Base-by-base conservation (phyloP, 371 early-diverging fungal genomes). In the Smittium mucronatum region DNA sequence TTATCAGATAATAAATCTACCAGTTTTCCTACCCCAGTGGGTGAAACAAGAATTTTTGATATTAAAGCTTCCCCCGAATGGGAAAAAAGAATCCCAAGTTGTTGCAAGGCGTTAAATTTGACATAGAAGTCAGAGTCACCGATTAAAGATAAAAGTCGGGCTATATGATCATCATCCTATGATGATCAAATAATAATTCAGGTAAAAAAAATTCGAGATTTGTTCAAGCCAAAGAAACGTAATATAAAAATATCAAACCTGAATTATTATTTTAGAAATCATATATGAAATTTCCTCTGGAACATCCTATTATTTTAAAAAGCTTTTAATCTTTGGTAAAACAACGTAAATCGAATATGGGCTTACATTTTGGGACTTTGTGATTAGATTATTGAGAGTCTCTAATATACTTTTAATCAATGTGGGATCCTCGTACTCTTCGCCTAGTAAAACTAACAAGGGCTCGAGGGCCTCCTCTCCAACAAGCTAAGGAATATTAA, bases 101-200 rank as follows among this genome's bases (percentile, higher is more conserved):
- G 81, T 75, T 94, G 89, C 57, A 96, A 85, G 21, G 93, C 83
- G 64, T 89, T 86, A 81, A 88, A 96, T 32, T 95, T 85, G 57
- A 97, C 90, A 75, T 95, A 93, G 80, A 93, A 96, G 72, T 96
- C 95, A 71, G 83, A 82, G 69, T 93, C 93, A 69, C 90, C 93
- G 16, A 95, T 84, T 64, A 93, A 81, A 69, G 91, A 94, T 57
- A 95, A 77, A 28, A 97, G 76, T 0, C 86, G 74, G 1, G 89
- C 80, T 59, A 96, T 89, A 73, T 93, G 90, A 29, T 74, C 71
- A 1, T 87, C 76, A 75, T 91, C 89, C 87, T 93, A 47, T n/a
- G n/a, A n/a, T n/a, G n/a, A n/a, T n/a, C n/a, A n/a, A n/a, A n/a
- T 76, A 26, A 63, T 21, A 2, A 76, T 69, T n/a, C n/a, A n/a